Base-by-base conservation (phyloP, 257 asterid species). In the Mentha longifolia region DNA sequence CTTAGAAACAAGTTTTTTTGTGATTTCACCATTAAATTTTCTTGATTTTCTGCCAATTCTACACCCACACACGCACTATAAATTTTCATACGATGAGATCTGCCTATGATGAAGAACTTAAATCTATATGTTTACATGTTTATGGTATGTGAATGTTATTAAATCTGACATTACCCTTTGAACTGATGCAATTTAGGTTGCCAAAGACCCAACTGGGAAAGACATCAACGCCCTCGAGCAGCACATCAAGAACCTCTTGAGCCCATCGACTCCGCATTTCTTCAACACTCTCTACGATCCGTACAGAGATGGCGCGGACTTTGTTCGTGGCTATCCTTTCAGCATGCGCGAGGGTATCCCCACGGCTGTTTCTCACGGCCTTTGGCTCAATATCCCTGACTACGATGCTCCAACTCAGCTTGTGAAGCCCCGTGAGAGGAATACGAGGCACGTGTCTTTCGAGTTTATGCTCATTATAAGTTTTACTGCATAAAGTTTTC, bases 391-490 rank as follows among this genome's bases (percentile, higher is more conserved):
- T 61, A 85, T 89, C 79, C 96, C 96, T 8, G 96, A 89, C 72
- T 89, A 89, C 20, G 96, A 89, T 78, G 96, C 96, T 0, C 96
- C 96, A 17, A 89, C 96, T 3, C 96, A 89, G 79, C 96, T 89
- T 37, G 94, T 87, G 35, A 89, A 89, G 89, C 95, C 96, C 66
- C 96, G 83, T 39, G 95, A 90, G 85, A 86, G 88, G 84, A 90
- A 87, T 60, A 83, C 89, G 0, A 87, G 96, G 96, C 54, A 64
- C 4, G 61, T 43, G 8, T 39, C 57, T 9, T 3, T 13, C 22
- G 57, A 3, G 43, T 39, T 49, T 0, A 15, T 14, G 12, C 9
- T 14, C 35, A 6, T 56, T 37, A 7, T n/a, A 51, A 15, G 16
- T 17, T 71, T 49, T 17, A 2, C 51, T 9, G 35, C 12, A 0